Evolutionary conservation across 768 basidiomycete genomes (phyloP), one percentile per base, ranked within the genome.

Genomic region (Kwoniella europaea): DNA sequence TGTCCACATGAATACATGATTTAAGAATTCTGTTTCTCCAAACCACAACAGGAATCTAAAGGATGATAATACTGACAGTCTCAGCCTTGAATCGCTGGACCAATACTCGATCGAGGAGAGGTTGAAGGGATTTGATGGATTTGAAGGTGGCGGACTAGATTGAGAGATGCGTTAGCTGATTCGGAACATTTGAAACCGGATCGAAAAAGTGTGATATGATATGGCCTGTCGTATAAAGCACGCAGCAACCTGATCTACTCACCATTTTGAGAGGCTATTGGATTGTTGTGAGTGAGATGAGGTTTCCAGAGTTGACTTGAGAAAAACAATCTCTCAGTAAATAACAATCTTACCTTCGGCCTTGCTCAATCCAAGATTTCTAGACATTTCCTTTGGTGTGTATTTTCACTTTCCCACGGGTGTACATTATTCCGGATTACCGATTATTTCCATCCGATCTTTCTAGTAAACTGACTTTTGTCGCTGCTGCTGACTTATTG

Each of bases 11-110:
- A 35, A 35, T 35, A 35, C 4, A 35, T 35, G 35, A 35, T 35
- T 35, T 9, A 4, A 35, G 5, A 9, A 6, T 35, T 35, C 35
- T 35, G 35, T 35, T 35, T 4, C 35, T 35, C 35, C 35, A 35
- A 35, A 9, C 5, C 6, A 35, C 35, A 35, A 35, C 35, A 24
- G 35, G 35, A 35, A 35, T 35, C 35, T 3, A 35, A 4, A 35
- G 35, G 35, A 35, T 35, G 35, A 20, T 13, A 9, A 13, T 5
- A 86, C 91, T 71, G 79, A 98, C 95, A 9, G 93, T 92, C 76
- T 96, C 94, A 42, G 93, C 87, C 87, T 98, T 98, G 90, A 96
- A 96, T 68, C 95, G 89, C 86, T 98, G 96, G 71, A 98, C 94
- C 75, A 98, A 88, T 73, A 98, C 92, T 74, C 96, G 92, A 90